Conservation (phyloP, 352 stramenopile genomes). For the Elongisporangium senticosum region DNA sequence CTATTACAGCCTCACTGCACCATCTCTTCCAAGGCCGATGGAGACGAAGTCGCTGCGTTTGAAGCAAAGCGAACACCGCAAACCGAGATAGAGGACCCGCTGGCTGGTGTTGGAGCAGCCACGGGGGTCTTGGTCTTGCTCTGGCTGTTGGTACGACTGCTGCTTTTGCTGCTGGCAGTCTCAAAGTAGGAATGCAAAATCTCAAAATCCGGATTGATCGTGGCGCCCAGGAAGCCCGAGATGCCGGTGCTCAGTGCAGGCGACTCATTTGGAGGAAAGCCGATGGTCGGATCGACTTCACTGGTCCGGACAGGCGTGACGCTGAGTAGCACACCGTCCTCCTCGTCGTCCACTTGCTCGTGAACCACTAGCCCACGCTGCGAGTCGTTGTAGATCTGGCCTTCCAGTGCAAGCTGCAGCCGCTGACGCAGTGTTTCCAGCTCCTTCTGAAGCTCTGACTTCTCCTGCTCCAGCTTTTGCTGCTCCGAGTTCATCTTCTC, state of each 20-base stretch:
- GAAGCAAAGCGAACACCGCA: neutral
- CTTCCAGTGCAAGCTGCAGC: slow-evolving; percentile 50
- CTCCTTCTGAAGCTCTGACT: slow-evolving; percentile 64
- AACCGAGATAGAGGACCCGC: neutral
- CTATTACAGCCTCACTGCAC: slow-evolving; percentile 22
- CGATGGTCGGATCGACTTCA: slow-evolving; percentile 14
- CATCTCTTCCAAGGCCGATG: slow-evolving; percentile 21
- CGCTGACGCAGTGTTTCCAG: slow-evolving; percentile 57
- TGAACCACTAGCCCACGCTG: slow-evolving; percentile 61
- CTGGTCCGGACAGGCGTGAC: slow-evolving; percentile 36
- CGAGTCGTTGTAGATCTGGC: slow-evolving; percentile 72
- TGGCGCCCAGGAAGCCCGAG: slow-evolving; percentile 39
- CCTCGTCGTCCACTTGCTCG: slow-evolving; percentile 58
- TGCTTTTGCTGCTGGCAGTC: slow-evolving; percentile 5
- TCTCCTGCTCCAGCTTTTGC: slow-evolving; percentile 60
- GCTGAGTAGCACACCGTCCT: slow-evolving; percentile 72
- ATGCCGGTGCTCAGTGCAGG: slow-evolving; percentile 16
- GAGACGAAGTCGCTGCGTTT: neutral
- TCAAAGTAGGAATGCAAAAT: slow-evolving; percentile 79
- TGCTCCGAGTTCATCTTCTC: slow-evolving; percentile 57
- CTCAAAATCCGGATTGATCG: slow-evolving; percentile 71
- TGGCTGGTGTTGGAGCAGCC: neutral
- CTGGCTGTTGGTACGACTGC: neutral
- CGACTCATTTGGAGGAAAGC: neutral
- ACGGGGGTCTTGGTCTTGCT: neutral